These are phyloP conservation scores for Pestalotiopsis sp. DNA, from an alignment of 2,329 filamentous ascomycete species.

Conservation along the genomic window DNA sequence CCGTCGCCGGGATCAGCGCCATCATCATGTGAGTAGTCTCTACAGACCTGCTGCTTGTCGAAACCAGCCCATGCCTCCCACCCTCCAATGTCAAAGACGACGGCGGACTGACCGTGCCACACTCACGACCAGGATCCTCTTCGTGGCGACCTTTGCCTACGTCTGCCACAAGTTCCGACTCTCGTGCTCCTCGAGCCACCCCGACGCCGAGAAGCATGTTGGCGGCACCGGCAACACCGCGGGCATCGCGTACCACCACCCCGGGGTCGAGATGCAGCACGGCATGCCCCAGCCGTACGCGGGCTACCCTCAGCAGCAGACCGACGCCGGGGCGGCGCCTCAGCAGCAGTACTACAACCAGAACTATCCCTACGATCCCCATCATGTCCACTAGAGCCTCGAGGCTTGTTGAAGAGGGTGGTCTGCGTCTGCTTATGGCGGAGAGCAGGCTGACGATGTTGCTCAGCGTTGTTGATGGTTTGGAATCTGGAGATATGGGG, in stretches of 20 bases:
- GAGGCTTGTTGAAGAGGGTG: too few relatives aligned
- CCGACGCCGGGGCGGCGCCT: neutral
- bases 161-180: slow-evolving; percentile 34
- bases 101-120: neutral
- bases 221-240: neutral
- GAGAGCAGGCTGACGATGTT: too few relatives aligned
- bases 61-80: too few relatives aligned
- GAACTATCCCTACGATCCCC: slow-evolving; percentile 11
- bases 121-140: slow-evolving; percentile 23
- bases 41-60: too few relatives aligned
- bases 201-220: slow-evolving; percentile 27
- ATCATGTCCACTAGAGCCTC: neutral
- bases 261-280: slow-evolving; percentile 15
- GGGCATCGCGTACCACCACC: neutral
- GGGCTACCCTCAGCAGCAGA: slow-evolving; percentile 21
- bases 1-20: slow-evolving; percentile 46
- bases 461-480: too few relatives aligned
- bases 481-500: too few relatives aligned
- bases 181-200: slow-evolving; percentile 19
- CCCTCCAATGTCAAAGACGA: too few relatives aligned
- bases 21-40: slow-evolving; percentile 27
- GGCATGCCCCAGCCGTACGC: slow-evolving; percentile 16
- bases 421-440: too few relatives aligned
- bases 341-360: slow-evolving; percentile 2
- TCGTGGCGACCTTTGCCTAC: slow-evolving; percentile 32